Base-by-base conservation (phyloP, 2,329 filamentous ascomycete species). In the Rugonectria rugulosa region DNA sequence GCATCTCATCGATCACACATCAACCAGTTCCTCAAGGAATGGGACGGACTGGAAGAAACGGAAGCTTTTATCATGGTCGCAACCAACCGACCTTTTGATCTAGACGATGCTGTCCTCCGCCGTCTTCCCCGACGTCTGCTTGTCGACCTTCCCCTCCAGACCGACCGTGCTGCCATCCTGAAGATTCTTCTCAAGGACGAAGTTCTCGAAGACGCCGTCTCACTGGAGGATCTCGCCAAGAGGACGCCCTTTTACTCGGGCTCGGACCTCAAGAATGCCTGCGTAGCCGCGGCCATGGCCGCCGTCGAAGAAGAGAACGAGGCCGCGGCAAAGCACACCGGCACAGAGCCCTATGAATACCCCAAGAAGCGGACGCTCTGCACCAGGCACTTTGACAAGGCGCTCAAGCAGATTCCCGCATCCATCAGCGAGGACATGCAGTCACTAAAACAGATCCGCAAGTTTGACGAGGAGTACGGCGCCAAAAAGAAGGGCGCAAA, bases 51-150 rank as follows among this genome's bases (percentile, higher is more conserved):
- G 79, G 79, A 80, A 49, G 89, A 90, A 65, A 84, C 87, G 41
- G 90, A 89, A 15, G 92, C 94, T 3, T 98, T 99, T 72, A 94
- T 99, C 73, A 97, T 99, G 92, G 92, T 98, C 0, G 94, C 95
- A 23, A 98, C 93, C 8, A 98, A 99, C 73, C 83, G 94, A 9
- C 95, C 95, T 0, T 97, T 96, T 68, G 95, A 98, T 68, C 84
- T 99, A 1, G 95, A 99, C 67, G 91, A 95, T 65, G 91, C 91
- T 9, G 89, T 95, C 9, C 81, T 95, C 40, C 82, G 91, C n/a
- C 83, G 90, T 11, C 77, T 93, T 19, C 90, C 90, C 2, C 80
- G 90, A 49, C 84, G 89, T 36, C 77, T 94, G 29, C 80, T 93
- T 0, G 84, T 93, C 34, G 90, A 93, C 68, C 77, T 93, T 6